Conservation (phyloP, 371 early-diverging fungal species). For the Mucor lusitanicus region DNA sequence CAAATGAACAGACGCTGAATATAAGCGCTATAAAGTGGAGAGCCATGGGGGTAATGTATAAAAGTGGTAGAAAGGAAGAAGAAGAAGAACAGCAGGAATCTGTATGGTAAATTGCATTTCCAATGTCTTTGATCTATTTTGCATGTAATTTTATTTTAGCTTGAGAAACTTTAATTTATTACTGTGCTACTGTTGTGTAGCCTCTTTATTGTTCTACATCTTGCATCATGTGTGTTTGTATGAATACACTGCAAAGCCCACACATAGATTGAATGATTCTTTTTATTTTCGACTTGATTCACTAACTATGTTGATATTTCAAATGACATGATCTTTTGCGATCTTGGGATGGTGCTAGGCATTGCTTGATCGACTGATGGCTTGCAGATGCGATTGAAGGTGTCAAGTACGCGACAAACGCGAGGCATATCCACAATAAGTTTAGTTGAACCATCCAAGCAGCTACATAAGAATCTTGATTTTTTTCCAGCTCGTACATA, state of each 20-base stretch:
- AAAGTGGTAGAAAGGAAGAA: not conserved
- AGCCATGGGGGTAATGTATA: conserved; percentile 7
- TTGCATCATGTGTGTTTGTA: not conserved
- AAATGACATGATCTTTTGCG: no score
- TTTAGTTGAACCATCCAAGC: no score
- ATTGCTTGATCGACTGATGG: no score
- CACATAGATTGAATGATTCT: no score
- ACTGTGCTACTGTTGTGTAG: not conserved
- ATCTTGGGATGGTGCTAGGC: no score
- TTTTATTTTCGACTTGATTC: no score
- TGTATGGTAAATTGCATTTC: not conserved
- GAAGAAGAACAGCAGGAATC: not conserved
- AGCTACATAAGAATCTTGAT: no score
- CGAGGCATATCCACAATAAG: no score
- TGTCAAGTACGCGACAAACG: no score
- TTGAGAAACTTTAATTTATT: not conserved
- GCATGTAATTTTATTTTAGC: not conserved
- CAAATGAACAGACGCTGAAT: conserved; percentile 26
- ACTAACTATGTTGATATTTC: no score
- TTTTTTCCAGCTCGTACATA: no score
- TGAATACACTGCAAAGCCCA: not conserved
- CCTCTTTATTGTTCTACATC: not conserved
- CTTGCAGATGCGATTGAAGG: no score
- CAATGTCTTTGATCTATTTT: not conserved
- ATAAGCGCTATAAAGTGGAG: conserved; percentile 27